A percentile compares a stretch with the other conserved stretches of the same genome.
phyloP scores from a whole-genome alignment of 345 rosid genomes.

The Aethionema arabicum region DNA sequence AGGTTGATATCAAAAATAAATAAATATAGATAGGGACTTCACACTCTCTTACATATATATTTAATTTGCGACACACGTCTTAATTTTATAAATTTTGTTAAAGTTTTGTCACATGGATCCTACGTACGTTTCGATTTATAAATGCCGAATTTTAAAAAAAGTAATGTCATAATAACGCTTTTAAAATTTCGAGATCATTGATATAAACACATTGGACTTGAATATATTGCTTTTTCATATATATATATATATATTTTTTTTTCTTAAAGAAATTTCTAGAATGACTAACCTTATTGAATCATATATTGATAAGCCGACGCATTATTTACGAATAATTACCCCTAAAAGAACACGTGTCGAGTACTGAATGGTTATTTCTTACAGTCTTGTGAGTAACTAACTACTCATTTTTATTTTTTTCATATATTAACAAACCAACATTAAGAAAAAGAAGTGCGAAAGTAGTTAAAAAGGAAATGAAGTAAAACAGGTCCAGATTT shows the following conservation, averaged over 20 bases:
- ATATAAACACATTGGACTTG: neutral
- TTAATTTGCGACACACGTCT: conserved; percentile 9
- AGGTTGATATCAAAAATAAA: conserved; percentile 21
- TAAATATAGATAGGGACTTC: conserved; percentile 33
- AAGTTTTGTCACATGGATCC: conserved; percentile 36
- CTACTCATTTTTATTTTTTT: conserved; percentile 6
- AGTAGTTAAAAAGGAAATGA: conserved; percentile 9
- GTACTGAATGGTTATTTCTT: neutral
- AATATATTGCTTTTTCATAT: too few species aligned
- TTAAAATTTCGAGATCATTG: neutral
- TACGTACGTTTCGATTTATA: conserved; percentile 25
- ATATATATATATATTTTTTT: too few species aligned
- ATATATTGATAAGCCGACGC: too few species aligned
- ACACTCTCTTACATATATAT: conserved; percentile 18
- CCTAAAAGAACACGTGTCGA: neutral
- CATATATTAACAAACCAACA: neutral
- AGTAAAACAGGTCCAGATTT: conserved; percentile 25
- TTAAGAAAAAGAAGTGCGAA: too few species aligned
- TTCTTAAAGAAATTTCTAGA: too few species aligned
- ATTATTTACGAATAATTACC: too few species aligned
- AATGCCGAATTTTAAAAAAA: conserved; percentile 8
- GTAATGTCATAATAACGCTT: neutral
- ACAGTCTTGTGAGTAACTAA: neutral
- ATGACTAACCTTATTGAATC: too few species aligned
- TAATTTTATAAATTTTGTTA: conserved; percentile 20